phyloP scores from a whole-genome alignment of 805 yeast species.

The Kodamaea jinghongensis region DNA sequence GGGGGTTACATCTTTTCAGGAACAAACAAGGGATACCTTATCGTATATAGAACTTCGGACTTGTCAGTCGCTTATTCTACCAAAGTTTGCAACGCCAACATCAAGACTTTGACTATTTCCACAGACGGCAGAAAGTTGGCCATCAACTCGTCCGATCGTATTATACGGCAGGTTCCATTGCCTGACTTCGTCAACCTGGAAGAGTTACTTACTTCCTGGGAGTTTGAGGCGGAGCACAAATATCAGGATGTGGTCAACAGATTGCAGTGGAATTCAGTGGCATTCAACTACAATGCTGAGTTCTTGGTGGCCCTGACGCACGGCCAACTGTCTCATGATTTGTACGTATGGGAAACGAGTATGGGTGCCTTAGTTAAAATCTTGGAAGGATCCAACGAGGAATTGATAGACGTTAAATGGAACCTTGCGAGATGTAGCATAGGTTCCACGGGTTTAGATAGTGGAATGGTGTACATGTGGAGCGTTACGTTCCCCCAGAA shows the following conservation, averaged over 20 bases:
- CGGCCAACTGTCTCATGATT: constrained; percentile 79
- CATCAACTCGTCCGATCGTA: constrained; percentile 73
- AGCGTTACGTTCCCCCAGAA: constrained; percentile 78
- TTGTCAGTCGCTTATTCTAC: constrained; percentile 43
- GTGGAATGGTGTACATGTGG: constrained; percentile 84
- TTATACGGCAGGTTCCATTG: constrained; percentile 59
- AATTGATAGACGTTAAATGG: constrained; percentile 84
- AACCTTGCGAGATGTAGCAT: constrained; percentile 70
- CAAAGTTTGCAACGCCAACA: constrained; percentile 65
- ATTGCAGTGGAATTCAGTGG: constrained; percentile 82
- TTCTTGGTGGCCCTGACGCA: constrained; percentile 85
- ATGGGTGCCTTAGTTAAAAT: constrained; percentile 88
- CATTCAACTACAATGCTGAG: constrained; percentile 72
- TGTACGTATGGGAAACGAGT: constrained; percentile 89
- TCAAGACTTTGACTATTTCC: constrained; percentile 64
- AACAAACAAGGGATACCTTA: constrained; percentile 76
- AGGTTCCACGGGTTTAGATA: constrained; percentile 81
- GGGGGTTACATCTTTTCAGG: constrained; percentile 67
- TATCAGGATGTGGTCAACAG: constrained; percentile 89
- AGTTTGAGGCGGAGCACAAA: constrained; percentile 68
- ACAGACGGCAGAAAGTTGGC: constrained; percentile 61
- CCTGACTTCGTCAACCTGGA: constrained; percentile 40
- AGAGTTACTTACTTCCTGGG: constrained; percentile 34
- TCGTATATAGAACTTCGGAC: constrained; percentile 39
- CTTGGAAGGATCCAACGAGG: constrained; percentile 87